Base-by-base conservation (phyloP, 768 basidiomycete species). In the Baorangia bicolor region DNA sequence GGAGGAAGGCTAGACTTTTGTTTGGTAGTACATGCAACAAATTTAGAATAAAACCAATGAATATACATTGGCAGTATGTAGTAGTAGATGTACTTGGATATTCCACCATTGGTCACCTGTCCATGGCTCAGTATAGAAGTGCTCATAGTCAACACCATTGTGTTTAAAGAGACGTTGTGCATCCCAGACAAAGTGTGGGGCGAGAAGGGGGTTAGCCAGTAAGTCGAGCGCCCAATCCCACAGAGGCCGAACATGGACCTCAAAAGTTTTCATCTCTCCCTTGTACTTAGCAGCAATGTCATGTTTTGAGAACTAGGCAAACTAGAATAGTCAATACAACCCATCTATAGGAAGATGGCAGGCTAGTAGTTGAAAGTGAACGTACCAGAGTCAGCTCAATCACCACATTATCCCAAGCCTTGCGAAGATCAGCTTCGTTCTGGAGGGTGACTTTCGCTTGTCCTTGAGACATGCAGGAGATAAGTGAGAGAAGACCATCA, bases 121-220 rank as follows among this genome's bases (percentile, higher is more conserved):
- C 52, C 59, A 60, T 5, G 51, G 55, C n/a, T 60, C 49, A 51
- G 44, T 14, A 10, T 45, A 33, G 20, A 60, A 57, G 2, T 27
- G 27, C n/a, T 53, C 39, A 30, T 53, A 57, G 5, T 49, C 12
- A 1, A 5, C 4, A 4, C 56, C 39, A 39, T 57, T 21, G 4
- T 47, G 33, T 20, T 21, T 42, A 27, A 25, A 39, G n/a, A n/a
- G n/a, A n/a, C n/a, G n/a, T n/a, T n/a, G n/a, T n/a, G n/a, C n/a
- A n/a, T n/a, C n/a, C n/a, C 53, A 76, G n/a, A 61, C 55, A 46
- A 71, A 69, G 5, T 67, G 49, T 0, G 51, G 59, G 13, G 40
- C 31, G 2, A 60, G 31, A 2, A 49, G 5, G 0, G 49, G 40
- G 34, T 57, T 39, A 7, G 35, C 20, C 25, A 60, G 14, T 8